Evolutionary conservation across 257 asterid species (phyloP).

Genomic region (Solanum ossicruentum): DNA sequence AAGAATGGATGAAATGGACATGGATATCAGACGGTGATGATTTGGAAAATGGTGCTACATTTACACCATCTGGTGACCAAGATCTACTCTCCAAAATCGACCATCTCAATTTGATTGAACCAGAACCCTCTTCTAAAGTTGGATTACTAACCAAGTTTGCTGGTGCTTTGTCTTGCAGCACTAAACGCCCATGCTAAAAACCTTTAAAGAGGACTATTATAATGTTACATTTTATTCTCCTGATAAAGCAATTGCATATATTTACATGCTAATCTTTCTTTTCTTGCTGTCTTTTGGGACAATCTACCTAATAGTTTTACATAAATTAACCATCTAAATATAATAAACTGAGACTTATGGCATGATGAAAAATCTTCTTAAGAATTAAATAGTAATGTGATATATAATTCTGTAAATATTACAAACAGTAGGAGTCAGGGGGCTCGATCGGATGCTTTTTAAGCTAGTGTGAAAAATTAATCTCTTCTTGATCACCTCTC

Average conservation of each 20-base stretch:
- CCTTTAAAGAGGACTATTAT: neutral
- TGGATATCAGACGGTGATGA: conserved; percentile 1
- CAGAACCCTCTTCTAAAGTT: neutral
- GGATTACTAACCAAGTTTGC: neutral
- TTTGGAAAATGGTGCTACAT: neutral
- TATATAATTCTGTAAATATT: too few relatives aligned
- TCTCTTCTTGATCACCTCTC: too few relatives aligned
- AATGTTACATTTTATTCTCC: neutral
- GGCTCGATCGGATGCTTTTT: too few relatives aligned
- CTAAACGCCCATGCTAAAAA: neutral
- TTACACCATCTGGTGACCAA: conserved; percentile 1
- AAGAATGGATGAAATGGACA: conserved; percentile 2
- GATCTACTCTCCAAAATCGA: neutral
- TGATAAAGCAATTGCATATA: neutral
- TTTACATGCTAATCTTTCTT: neutral
- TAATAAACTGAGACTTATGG: too few relatives aligned
- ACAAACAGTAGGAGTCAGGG: too few relatives aligned
- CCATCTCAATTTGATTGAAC: neutral
- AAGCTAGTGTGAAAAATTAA: too few relatives aligned
- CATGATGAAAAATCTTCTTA: neutral
- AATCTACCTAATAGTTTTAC: too few relatives aligned
- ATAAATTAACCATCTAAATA: too few relatives aligned
- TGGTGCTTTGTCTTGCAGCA: neutral
- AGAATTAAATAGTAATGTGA: neutral
- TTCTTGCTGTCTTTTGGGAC: too few relatives aligned